These are phyloP conservation scores for Sarcocystis neurona DNA, from an alignment of 169 alveolate species.

Conservation along the genomic window DNA sequence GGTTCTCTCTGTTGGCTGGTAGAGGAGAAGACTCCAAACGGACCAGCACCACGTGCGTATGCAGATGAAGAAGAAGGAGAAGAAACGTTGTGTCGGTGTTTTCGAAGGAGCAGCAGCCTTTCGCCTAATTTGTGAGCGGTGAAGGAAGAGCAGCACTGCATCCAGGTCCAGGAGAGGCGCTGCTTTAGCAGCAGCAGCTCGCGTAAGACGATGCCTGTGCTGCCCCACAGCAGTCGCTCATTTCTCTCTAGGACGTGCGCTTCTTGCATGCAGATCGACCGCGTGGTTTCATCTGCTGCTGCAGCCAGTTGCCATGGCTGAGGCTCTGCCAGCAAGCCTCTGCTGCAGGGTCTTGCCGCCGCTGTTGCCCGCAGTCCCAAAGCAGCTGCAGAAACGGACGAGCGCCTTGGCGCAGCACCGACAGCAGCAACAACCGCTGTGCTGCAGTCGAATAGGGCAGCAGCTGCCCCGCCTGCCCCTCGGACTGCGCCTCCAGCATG, in stretches of 20 bases:
- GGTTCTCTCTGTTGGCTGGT: no score
- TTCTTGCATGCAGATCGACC: constrained; percentile 14
- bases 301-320: constrained; percentile 10
- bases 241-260: constrained; percentile 19
- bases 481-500: constrained; percentile 25
- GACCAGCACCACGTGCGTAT: no score
- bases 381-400: no score
- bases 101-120: background rate
- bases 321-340: no score
- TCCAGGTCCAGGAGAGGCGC: background rate
- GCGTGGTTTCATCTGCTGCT: background rate
- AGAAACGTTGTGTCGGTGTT: no score
- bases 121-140: constrained; percentile 27
- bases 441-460: background rate
- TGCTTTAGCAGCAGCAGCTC: background rate
- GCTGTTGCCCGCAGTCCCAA: no score
- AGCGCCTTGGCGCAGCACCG: no score
- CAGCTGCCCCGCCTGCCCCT: background rate
- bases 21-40: no score
- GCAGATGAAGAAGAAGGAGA: background rate
- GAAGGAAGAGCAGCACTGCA: background rate
- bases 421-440: constrained; percentile 17
- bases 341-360: no score
- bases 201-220: background rate
- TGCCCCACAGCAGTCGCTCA: constrained; percentile 29